A percentile compares a stretch with the other conserved stretches of the same genome.
These are phyloP conservation scores for Brasenia schreberi DNA, from an alignment of 164 flowering plant species.

Conservation along the genomic window DNA sequence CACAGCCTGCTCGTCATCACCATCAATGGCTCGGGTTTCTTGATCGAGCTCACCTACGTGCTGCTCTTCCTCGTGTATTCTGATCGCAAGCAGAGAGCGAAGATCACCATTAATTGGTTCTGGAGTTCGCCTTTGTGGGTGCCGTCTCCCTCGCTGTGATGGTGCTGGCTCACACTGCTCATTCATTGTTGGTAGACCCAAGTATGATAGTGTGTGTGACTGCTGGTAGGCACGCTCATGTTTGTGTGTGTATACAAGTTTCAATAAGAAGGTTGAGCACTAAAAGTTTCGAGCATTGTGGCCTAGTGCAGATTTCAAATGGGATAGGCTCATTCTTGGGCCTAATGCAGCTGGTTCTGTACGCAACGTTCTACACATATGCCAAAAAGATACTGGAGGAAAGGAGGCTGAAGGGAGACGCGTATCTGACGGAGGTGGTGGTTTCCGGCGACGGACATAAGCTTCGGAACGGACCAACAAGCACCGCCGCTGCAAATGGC, in stretches of 20 bases:
- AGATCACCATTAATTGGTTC: conserved; percentile 16
- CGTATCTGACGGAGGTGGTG: conserved; percentile 26
- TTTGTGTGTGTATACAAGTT: background rate
- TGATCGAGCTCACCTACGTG: conserved; percentile 8
- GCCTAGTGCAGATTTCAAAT: conserved; percentile 42
- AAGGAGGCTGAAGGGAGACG: conserved; percentile 22
- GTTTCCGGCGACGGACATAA: conserved; percentile 15
- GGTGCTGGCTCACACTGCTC: conserved; percentile 35
- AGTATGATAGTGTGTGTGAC: too few species aligned
- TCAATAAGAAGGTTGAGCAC: too few species aligned
- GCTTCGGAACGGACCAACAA: conserved; percentile 1
- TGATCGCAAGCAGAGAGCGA: conserved; percentile 13
- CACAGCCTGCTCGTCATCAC: conserved; percentile 11
- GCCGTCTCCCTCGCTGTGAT: conserved; percentile 22
- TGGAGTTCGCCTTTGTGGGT: conserved; percentile 26
- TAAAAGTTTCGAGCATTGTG: background rate
- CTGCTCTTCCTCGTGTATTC: conserved; percentile 9
- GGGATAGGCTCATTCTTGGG: conserved; percentile 44
- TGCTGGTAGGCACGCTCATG: too few species aligned
- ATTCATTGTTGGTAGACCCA: conserved; percentile 32
- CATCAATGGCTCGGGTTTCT: conserved; percentile 7
- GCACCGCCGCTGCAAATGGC: background rate
- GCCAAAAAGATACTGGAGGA: conserved; percentile 38
- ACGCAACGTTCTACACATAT: conserved; percentile 59
- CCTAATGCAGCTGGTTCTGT: conserved; percentile 47